Base-by-base conservation (phyloP, 805 yeast genomes). In the Yamadazyma scolyti region DNA sequence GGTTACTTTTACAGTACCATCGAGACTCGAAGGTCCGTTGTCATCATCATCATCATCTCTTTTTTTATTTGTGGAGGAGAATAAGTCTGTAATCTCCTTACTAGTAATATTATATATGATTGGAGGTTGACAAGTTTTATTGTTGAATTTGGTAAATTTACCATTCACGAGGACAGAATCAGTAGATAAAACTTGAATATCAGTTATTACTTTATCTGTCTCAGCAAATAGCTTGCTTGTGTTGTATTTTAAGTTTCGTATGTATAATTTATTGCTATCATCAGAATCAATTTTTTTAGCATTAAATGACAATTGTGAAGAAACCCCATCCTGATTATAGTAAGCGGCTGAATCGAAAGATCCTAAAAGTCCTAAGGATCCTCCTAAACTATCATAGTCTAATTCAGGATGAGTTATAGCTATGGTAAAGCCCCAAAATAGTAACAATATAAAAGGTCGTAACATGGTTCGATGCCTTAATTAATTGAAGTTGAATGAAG, bases 151-250 rank as follows among this genome's bases (percentile, higher is more conserved):
- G 19, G 62, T 44, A 42, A 63, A 66, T 39, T 61, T 49, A 4
- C 72, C 72, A 21, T 47, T 48, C 14, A 65, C 36, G 15, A 65
- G 45, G 12, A 62, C 46, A 5, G 59, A 37, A 29, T 55, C 58
- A 11, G 44, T 31, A 22, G 56, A 34, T 21, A 62, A 40, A 10
- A 42, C 39, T 29, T 47, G 46, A 6, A 62, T 27, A 40, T 54
- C 58, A 21, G 47, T 31, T 10, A 64, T 53, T 8, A 34, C 17
- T 15, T 69, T 69, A 28, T 57, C 41, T n/a, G 58, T 27, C n/a
- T 49, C 34, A 16, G 61, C 68, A 18, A 63, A 27, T 22, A 41
- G 29, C 19, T 45, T 19, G 17, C 44, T 43, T 11, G 42, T 28
- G 28, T 45, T 42, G 31, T 38, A 38, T 9, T 48, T 25, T 4